A percentile compares a stretch with the other conserved stretches of the same genome.
Evolutionary conservation across 1,139 yeast genomes (phyloP).

Genomic region (Kazachstania sp.): DNA sequence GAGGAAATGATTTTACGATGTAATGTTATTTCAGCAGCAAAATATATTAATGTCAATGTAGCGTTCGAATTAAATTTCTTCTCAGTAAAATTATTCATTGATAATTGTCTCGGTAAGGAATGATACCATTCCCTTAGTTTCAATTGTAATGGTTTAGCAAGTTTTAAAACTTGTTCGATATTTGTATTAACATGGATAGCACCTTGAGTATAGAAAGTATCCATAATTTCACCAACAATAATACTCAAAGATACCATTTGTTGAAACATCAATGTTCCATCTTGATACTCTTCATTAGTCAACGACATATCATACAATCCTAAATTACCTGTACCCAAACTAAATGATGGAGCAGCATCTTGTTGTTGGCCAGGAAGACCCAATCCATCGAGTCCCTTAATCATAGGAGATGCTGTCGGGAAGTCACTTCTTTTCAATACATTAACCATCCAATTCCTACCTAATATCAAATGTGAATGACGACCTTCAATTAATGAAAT

Average conservation of each 20-base stretch:
- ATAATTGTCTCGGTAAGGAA: slow-evolving; percentile 59
- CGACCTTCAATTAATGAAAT: slow-evolving; percentile 65
- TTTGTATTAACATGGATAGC: slow-evolving; percentile 50
- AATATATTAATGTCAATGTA: slow-evolving; percentile 71
- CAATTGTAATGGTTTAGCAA: slow-evolving; percentile 81
- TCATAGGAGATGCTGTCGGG: slow-evolving; percentile 41
- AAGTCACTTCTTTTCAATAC: slow-evolving; percentile 63
- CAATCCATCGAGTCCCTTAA: not conserved
- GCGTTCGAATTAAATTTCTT: slow-evolving; percentile 63
- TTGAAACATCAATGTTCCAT: slow-evolving; percentile 63
- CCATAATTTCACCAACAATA: slow-evolving; percentile 64
- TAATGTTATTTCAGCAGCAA: slow-evolving; percentile 77
- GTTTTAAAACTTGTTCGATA: slow-evolving; percentile 56
- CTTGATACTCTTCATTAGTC: slow-evolving; percentile 50
- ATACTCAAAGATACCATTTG: slow-evolving; percentile 60
- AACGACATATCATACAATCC: slow-evolving; percentile 25
- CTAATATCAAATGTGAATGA: slow-evolving; percentile 63
- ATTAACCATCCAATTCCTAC: slow-evolving; percentile 61
- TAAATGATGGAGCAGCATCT: not conserved
- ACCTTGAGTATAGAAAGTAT: slow-evolving; percentile 59
- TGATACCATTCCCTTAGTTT: slow-evolving; percentile 78
- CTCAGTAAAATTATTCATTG: slow-evolving; percentile 54
- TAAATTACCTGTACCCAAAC: slow-evolving; percentile 3
- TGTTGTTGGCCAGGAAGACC: not conserved
- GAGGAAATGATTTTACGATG: slow-evolving; percentile 71